Percentiles rank a stretch among this genome's conserved stretches.
Evolutionary conservation across 805 yeast genomes (phyloP).

Genomic region (Candida succiphila): DNA sequence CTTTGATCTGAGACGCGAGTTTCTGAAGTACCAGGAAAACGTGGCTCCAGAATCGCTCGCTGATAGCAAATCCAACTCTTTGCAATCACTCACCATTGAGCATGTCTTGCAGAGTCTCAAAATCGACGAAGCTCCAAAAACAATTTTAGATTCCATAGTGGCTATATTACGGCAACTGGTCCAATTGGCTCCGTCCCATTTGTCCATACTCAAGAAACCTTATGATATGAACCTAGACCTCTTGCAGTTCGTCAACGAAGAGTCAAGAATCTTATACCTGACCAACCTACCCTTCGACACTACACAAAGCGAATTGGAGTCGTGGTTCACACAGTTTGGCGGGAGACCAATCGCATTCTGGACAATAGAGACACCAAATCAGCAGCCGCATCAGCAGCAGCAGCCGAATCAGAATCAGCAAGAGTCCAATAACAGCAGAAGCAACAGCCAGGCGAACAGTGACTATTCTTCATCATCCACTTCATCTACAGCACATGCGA

Average conservation of each 20-base stretch:
- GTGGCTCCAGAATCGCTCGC: conserved; percentile 30
- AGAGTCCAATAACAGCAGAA: not conserved
- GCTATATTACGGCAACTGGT: conserved; percentile 36
- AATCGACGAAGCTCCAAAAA: conserved; percentile 31
- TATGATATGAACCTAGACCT: conserved; percentile 71
- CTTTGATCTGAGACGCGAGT: conserved; percentile 72
- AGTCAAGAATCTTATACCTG: conserved; percentile 69
- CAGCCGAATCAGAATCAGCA: not conserved
- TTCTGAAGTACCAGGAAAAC: conserved; percentile 52
- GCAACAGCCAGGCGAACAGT: not conserved
- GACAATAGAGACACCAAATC: conserved; percentile 55
- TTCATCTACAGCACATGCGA: not conserved
- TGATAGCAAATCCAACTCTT: not conserved
- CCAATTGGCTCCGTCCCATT: conserved; percentile 37
- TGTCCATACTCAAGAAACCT: conserved; percentile 56
- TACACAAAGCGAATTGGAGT: conserved; percentile 82
- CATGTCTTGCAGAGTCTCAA: not conserved
- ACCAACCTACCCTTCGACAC: conserved; percentile 79
- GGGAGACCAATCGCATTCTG: conserved; percentile 84
- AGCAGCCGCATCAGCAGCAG: not conserved
- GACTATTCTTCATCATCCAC: not conserved
- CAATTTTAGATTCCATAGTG: conserved; percentile 35
- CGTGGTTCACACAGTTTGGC: conserved; percentile 85
- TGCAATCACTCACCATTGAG: not conserved
- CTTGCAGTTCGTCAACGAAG: conserved; percentile 54